phyloP scores from a whole-genome alignment of 129 eudicot genomes.

The Pseudognaphalium luteoalbum region DNA sequence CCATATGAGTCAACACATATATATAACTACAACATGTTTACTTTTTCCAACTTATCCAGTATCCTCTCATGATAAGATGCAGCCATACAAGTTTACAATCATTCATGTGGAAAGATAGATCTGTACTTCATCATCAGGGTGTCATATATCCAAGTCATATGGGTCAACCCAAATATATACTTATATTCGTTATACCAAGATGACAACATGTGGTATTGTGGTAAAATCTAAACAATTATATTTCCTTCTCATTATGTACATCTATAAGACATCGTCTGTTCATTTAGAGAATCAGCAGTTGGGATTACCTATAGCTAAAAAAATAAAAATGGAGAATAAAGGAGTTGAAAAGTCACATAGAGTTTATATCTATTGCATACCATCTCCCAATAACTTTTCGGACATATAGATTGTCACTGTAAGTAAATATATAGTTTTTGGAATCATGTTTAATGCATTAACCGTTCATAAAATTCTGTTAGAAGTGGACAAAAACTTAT shows the following conservation, averaged over 20 bases:
- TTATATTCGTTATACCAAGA: not conserved
- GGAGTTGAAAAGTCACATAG: not conserved
- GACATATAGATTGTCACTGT: not conserved
- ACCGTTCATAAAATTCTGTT: no score
- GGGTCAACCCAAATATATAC: not conserved
- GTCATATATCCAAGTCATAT: not conserved
- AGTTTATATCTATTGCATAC: not conserved
- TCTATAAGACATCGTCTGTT: not conserved
- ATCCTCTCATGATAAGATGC: no score
- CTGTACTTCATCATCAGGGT: not conserved
- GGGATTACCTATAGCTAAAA: not conserved
- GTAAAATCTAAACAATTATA: not conserved
- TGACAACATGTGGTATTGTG: not conserved
- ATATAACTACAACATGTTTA: not conserved
- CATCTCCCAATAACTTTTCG: not conserved
- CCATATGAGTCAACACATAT: not conserved
- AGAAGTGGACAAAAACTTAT: no score
- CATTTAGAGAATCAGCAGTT: not conserved
- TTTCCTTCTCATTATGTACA: not conserved
- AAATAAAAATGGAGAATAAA: not conserved
- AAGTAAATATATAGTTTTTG: no score
- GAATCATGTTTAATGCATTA: no score
- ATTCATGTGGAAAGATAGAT: not conserved
- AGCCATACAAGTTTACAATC: not conserved
- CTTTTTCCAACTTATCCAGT: not conserved